phyloP scores from a whole-genome alignment of 2,329 filamentous ascomycete species.

The Paecilomyces sp. region DNA sequence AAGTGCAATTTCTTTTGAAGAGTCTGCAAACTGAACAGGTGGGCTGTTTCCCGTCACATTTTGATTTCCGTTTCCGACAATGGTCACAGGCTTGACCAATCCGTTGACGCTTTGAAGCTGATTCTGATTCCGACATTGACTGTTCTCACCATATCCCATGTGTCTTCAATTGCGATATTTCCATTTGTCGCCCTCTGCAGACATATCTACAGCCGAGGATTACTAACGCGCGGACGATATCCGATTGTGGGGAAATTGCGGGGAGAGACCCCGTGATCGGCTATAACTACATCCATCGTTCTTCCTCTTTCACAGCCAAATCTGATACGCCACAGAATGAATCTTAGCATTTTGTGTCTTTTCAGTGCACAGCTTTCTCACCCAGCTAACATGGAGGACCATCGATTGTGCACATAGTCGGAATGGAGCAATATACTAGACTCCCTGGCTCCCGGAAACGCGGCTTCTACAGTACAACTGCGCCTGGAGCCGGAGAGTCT shows the following conservation, averaged over 20 bases:
- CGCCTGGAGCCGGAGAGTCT: not conserved
- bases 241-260: not conserved
- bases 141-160: not conserved
- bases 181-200: not conserved
- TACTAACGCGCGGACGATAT: not conserved
- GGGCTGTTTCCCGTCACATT: conserved; percentile 63
- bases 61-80: conserved; percentile 57
- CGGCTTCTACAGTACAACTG: not conserved
- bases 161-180: conserved; percentile 1
- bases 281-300: not conserved
- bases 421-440: conserved; percentile 31
- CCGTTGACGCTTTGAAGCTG: conserved; percentile 11
- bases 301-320: not conserved
- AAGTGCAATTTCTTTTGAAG: not conserved
- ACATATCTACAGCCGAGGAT: not conserved
- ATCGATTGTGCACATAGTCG: not conserved
- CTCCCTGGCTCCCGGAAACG: conserved; percentile 47
- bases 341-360: not conserved
- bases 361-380: not conserved
- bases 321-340: not conserved
- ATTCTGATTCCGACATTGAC: not conserved
- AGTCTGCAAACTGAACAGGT: conserved; percentile 53
- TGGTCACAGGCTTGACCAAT: conserved; percentile 56
- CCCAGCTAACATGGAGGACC: not conserved
- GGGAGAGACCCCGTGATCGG: not conserved